Evolutionary conservation across 139 green algal genomes (phyloP), one percentile per base, ranked within the genome.

Genomic region (Medakamo hakoo): DNA sequence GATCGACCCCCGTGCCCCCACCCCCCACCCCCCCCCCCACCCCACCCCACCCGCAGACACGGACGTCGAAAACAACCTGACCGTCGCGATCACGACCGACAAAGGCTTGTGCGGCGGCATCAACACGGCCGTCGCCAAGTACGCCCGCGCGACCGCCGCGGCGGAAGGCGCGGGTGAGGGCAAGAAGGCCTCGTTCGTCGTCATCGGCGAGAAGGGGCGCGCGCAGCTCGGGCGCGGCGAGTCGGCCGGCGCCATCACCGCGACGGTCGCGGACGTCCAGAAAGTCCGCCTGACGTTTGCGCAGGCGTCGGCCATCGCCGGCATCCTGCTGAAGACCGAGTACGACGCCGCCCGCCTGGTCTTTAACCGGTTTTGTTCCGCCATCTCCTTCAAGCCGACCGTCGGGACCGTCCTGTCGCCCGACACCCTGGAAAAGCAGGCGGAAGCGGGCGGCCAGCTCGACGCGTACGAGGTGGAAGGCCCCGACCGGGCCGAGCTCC

Each of bases 91-190:
- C 27, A 91, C 90, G 0, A 89, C 90, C 4, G 93, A 99, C 76
- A 83, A 79, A 55, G 93, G 93, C 30, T 82, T 99, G 55, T 99
- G 93, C 75, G 93, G 93, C 65, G 93, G 92, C 55, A 91, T 99
- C 62, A 99, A 99, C 85, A 88, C 85, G 57, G 94, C 81, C 31
- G 81, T 95, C 30, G 82, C 83, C 65, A 98, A 98, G 73, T 89
- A 93, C 73, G 83, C 84, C 0, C 71, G 76, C 20, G 71, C 71
- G 22, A 27, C 62, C 4, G 62, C 27, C 2, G 52, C 23, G 3
- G 52, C 55, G 14, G 55, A 55, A 16, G 55, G 55, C 63, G 49
- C 23, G 16, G 69, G 65, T 60, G 73, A 78, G 27, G 73, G 65
- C 32, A 66, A 68, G 57, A 58, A 79, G 62, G 62, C 49, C 18